Base-by-base conservation (phyloP, 352 stramenopile species). In the Lagenidium giganteum region DNA sequence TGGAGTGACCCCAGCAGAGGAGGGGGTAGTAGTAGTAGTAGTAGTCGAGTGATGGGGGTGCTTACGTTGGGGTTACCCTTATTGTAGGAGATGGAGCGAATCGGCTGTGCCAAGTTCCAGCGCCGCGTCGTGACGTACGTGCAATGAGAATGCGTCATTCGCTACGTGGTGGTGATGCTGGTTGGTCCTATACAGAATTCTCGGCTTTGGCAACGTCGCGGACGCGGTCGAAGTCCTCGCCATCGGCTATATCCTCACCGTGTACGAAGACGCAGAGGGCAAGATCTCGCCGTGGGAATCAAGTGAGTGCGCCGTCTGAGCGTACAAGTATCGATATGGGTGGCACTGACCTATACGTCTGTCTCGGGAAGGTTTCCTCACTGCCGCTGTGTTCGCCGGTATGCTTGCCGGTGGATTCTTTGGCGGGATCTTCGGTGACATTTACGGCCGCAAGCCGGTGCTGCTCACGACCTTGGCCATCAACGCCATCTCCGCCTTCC, bases 161-260 rank as follows among this genome's bases (percentile, higher is more conserved):
- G 48, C 26, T 30, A 5, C 7, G n/a, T 31, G n/a, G n/a, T n/a
- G n/a, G n/a, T n/a, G n/a, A n/a, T n/a, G n/a, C n/a, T n/a, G n/a
- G n/a, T n/a, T 45, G 20, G 25, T 21, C 16, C 12, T 14, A 8
- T 18, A 8, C 24, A 89, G 78, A 14, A 77, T 90, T 47, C 52
- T 91, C 33, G 79, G 79, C 0, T 70, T 84, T 33, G 87, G 77
- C 16, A 96, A 96, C 59, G 84, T 92, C 2, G 82, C 83, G 0
- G 87, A 96, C 53, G 87, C 87, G 2, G 84, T 95, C 13, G 87
- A 96, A 61, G 90, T 96, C 49, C 67, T 96, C 13, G 80, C 78
- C 29, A 93, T 95, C 35, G 85, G 87, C 9, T 96, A 95, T 53
- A 95, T 96, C 31, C 45, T 96, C 27, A 82, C 69, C 0, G 71